Percentiles rank a stretch among this genome's conserved stretches.
phyloP scores from a whole-genome alignment of 495 filamentous ascomycete genomes.

The Penicillium alfredii region DNA sequence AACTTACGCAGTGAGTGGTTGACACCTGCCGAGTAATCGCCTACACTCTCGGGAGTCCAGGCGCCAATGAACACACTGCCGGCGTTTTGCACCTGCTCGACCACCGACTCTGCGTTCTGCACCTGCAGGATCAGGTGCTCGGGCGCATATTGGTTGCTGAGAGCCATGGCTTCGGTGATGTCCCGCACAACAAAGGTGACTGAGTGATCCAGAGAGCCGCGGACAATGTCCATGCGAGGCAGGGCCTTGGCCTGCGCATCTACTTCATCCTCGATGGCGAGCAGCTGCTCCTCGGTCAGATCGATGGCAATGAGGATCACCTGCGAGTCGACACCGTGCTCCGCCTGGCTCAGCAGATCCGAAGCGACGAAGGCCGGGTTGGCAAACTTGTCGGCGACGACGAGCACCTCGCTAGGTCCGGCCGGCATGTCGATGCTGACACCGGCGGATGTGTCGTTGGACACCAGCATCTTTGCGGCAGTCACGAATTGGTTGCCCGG shows the following conservation, averaged over 20 bases:
- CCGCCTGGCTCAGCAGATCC: slow-evolving; percentile 90
- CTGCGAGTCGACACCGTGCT: slow-evolving; percentile 93
- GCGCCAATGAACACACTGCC: slow-evolving; percentile 91
- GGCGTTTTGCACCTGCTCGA: slow-evolving; percentile 82
- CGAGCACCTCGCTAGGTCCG: slow-evolving; percentile 91
- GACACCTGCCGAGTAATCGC: slow-evolving; percentile 95
- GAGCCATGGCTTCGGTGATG: slow-evolving; percentile 74
- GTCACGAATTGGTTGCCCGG: slow-evolving; percentile 99
- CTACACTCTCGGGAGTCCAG: slow-evolving; percentile 96
- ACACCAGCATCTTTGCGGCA: slow-evolving; percentile 94
- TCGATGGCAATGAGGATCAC: slow-evolving; percentile 87
- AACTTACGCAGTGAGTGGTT: slow-evolving; percentile 94
- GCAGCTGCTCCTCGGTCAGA: slow-evolving; percentile 61
- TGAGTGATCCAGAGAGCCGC: slow-evolving; percentile 84
- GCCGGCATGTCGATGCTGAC: slow-evolving; percentile 99
- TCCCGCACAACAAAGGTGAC: slow-evolving; percentile 77
- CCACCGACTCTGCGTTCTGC: slow-evolving; percentile 60
- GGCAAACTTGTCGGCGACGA: slow-evolving; percentile 83
- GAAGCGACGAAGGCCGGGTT: slow-evolving; percentile 95
- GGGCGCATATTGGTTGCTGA: slow-evolving; percentile 94
- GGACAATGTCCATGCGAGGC: slow-evolving; percentile 86
- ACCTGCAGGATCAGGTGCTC: slow-evolving; percentile 95
- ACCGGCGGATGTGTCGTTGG: slow-evolving; percentile 89
- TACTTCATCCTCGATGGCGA: slow-evolving; percentile 83
- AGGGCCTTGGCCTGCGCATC: slow-evolving; percentile 83